Base-by-base conservation (phyloP, 306 rosid species). In the Vigna radiata region DNA sequence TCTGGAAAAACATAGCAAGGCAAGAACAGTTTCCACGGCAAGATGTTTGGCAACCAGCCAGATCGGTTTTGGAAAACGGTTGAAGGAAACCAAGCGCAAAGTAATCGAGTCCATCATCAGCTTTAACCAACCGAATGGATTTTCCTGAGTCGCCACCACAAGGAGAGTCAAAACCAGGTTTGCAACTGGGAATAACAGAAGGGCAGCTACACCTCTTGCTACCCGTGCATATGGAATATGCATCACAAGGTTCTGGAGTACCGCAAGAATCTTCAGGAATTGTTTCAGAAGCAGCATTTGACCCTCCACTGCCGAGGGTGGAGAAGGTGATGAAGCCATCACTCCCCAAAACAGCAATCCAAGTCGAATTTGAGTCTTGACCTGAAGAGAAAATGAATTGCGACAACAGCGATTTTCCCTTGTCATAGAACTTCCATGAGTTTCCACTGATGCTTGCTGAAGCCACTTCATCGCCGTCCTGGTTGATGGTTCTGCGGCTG, bases 371-470 rank as follows among this genome's bases (percentile, higher is more conserved):
- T 18, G 46, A 25, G 77, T 69, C 87, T 8, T 10, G 11, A 67
- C 29, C 55, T 47, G 6, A 44, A 5, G 94, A 76, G 79, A 94
- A 73, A 73, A 81, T 83, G 61, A 92, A 88, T 39, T 89, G 97
- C 97, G 91, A 90, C 5, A 88, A 81, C 73, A 91, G 72, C n/a
- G 64, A 87, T n/a, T 84, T 88, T 53, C 63, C 78, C 21, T 81
- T 67, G 73, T 88, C 96, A 79, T 88, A 95, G 77, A 92, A 87
- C 47, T 82, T 90, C 99, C 99, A 95, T 0, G 99, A 95, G 66
- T 89, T 95, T n/a, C 53, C 83, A 68, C n/a, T 81, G 0, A 95
- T 48, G n/a, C 84, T 82, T 4, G 94, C 91, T 6, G 59, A 79
- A 80, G 80, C 77, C n/a, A 87, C 91, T 2, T 18, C 77, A 17